Base-by-base conservation (phyloP, 2,329 filamentous ascomycete species). In the Colletotrichum horii region DNA sequence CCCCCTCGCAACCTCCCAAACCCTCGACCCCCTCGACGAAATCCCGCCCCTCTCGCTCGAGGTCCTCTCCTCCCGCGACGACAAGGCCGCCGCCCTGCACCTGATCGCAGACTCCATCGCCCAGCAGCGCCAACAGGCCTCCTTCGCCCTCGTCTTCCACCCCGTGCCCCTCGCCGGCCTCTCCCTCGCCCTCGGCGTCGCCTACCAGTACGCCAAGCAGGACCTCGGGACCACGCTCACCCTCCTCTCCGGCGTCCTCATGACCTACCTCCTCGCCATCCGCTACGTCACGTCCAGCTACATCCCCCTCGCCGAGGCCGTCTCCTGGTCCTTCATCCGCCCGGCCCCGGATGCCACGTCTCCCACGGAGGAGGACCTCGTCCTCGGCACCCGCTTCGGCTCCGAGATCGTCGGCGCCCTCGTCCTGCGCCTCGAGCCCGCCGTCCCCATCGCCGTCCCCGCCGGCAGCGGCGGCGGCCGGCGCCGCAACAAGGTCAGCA, bases 101-200 rank as follows among this genome's bases (percentile, higher is more conserved):
- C 90, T 98, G 24, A 89, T 98, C 52, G 93, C 95, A 76, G 95
- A 96, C 84, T 95, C 93, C 74, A 91, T 97, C 66, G 94, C 95
- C 43, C 94, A 98, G 84, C 95, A 97, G 87, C 92, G 94, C 77
- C 93, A 95, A 82, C 85, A 89, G 11, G 92, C 94, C 24, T 91
- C 92, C 56, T 86, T 87, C 70, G 86, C 91, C 77, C 86, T 97
- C 74, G 87, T 94, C 76, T 91, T 90, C 79, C 92, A 95, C 84
- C 91, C 91, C 0, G 82, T 90, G 28, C 86, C 88, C 66, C 81
- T 93, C 16, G 84, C 88, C 26, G 83, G 87, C 9, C 84, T 92
- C n/a, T 80, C 84, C 55, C 81, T 84, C 14, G 79, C 84, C 19
- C 83, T 91, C 22, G 86, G 83, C 14, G 77, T 85, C 61, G 82